Base-by-base conservation (phyloP, 23 red algal species). In the Pyropia yezoensis region DNA sequence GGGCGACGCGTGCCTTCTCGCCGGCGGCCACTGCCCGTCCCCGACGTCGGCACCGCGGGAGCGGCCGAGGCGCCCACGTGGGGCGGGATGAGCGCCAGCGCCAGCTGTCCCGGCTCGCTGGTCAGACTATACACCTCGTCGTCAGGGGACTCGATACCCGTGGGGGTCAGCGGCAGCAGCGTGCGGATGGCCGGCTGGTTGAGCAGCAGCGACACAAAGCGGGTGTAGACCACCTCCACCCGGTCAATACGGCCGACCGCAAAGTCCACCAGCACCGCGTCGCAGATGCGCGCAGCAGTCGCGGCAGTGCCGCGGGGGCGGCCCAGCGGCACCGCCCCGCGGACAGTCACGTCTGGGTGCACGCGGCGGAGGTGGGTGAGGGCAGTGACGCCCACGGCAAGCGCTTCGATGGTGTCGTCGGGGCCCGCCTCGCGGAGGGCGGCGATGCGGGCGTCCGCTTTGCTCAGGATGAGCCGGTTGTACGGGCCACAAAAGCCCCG, bases 51-150 rank as follows among this genome's bases (percentile, higher is more conserved):
- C 33, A 34, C 52, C 55, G 49, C 1, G n/a, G n/a, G n/a, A 33
- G 27, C 39, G 67, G 78, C 20, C 27, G 78, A 15, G 67, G 30
- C 34, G 58, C 54, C 16, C 34, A 58, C 52, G 28, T 29, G 21
- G 69, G 29, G 20, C 69, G 39, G 39, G 39, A 47, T 47, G 39
- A 47, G 39, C 39, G 39, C 39, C 6, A 47, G 4, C 12, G 39
- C 11, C 6, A 47, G 39, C 11, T 6, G 3, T 6, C 54, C 50
- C 26, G 82, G 65, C 33, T 70, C 72, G 27, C 67, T 70, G 21
- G 75, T 87, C 14, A 96, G 74, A 66, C 89, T 78, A 54, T 86
- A 96, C 26, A 96, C 77, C 54, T 98, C 86, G 65, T 98, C 94
- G n/a, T 73, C 94, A 14, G 77, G 70, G 6, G 57, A 53, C 70